A percentile compares a stretch with the other conserved stretches of the same genome.
Conservation (phyloP, 2,329 filamentous ascomycete species). For the Phoma sp. region DNA sequence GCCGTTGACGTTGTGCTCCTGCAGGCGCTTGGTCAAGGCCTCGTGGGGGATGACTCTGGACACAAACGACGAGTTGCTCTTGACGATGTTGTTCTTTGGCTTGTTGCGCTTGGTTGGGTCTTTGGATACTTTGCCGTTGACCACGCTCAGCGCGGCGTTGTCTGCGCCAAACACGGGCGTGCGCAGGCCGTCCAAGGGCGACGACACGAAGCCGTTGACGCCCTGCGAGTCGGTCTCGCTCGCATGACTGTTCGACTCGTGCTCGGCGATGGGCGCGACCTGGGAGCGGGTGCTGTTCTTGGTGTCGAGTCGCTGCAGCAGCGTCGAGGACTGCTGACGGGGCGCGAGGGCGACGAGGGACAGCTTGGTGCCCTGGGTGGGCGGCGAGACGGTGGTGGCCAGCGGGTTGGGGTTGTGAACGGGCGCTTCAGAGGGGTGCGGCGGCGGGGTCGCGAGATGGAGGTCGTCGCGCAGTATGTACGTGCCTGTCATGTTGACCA, state of each 20-base stretch:
- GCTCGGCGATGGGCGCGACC: slow-evolving; percentile 55
- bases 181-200: slow-evolving; percentile 40
- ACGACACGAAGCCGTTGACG: slow-evolving; percentile 44
- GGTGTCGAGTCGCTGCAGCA: slow-evolving; percentile 51
- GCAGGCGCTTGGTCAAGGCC: slow-evolving; percentile 75
- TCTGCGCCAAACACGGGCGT: slow-evolving; percentile 81
- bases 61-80: slow-evolving; percentile 98
- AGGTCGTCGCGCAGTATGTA: slow-evolving; percentile 92
- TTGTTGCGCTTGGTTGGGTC: slow-evolving; percentile 77
- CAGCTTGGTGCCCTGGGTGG: slow-evolving; percentile 81
- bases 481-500: slow-evolving; percentile 65
- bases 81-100: slow-evolving; percentile 97
- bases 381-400: slow-evolving; percentile 82
- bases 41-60: slow-evolving; percentile 96
- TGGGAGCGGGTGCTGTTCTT: slow-evolving; percentile 50
- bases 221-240: slow-evolving; percentile 54
- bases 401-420: slow-evolving; percentile 88
- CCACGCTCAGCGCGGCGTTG: slow-evolving; percentile 71
- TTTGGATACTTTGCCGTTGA: slow-evolving; percentile 71
- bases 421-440: slow-evolving; percentile 92
- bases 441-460: slow-evolving; percentile 89
- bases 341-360: slow-evolving; percentile 76
- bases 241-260: slow-evolving; percentile 53
- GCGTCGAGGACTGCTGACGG: slow-evolving; percentile 51
- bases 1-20: slow-evolving; percentile 78